These are phyloP conservation scores for Saitozyma podzolica DNA, from an alignment of 768 basidiomycete genomes.

Conservation along the genomic window DNA sequence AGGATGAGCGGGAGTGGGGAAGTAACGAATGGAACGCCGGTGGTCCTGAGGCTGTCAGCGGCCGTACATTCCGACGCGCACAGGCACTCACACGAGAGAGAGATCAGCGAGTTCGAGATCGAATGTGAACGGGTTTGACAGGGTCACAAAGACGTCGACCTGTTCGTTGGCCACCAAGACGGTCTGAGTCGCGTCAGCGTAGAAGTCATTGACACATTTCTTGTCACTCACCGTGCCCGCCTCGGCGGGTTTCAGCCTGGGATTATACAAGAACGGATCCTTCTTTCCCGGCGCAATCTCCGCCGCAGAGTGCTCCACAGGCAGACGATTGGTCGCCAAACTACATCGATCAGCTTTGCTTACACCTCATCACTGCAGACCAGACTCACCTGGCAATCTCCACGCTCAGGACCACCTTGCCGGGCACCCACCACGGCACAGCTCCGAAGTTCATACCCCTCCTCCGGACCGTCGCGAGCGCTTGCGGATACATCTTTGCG, in stretches of 20 bases:
- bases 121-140: conserved; percentile 91
- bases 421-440: conserved; percentile 83
- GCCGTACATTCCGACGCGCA: background rate
- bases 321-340: conserved; percentile 67
- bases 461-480: conserved; percentile 70
- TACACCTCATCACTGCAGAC: conserved; percentile 9
- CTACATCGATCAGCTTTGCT: conserved; percentile 54
- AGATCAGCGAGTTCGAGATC: conserved; percentile 83
- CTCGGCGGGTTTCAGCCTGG: conserved; percentile 61
- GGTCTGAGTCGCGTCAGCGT: conserved; percentile 58
- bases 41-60: conserved; percentile 61
- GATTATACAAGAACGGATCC: conserved; percentile 91
- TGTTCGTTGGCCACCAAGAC: conserved; percentile 78
- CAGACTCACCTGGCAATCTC: conserved; percentile 69
- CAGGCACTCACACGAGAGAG: conserved; percentile 66
- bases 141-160: conserved; percentile 74
- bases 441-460: conserved; percentile 64
- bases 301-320: conserved; percentile 66
- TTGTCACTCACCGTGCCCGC: conserved; percentile 60
- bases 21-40: conserved; percentile 73
- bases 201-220: background rate
- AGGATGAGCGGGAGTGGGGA: conserved; percentile 65
- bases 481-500: conserved; percentile 69
- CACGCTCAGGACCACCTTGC: conserved; percentile 71
- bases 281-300: conserved; percentile 57